Percentiles rank a stretch among this genome's conserved stretches.
phyloP scores from a whole-genome alignment of 768 basidiomycete genomes.

The Psilocybe azurescens region DNA sequence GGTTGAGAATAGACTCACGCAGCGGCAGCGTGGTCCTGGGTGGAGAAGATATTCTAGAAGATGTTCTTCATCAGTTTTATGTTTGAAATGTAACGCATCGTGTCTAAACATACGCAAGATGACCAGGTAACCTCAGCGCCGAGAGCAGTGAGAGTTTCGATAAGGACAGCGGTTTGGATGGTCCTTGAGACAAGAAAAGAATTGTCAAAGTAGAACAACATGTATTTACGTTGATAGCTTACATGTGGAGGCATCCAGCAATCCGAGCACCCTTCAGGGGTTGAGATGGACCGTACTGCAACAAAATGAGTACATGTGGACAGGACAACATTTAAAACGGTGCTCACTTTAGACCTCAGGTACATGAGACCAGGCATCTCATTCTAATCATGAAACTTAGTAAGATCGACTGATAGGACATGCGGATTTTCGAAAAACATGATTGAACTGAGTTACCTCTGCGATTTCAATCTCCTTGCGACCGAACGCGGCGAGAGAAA shows the following conservation, averaged over 20 bases:
- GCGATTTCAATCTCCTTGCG: conserved; percentile 99
- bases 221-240: conserved; percentile 26
- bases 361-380: conserved; percentile 98
- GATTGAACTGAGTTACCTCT: conserved; percentile 63
- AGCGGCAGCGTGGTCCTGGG: conserved; percentile 98
- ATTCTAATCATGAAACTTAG: conserved; percentile 52
- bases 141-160: conserved; percentile 94
- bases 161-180: conserved; percentile 97
- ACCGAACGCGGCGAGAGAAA: conserved; percentile 98
- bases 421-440: conserved; percentile 1
- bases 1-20: conserved; percentile 61
- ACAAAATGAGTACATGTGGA: conserved; percentile 25
- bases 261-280: conserved; percentile 95
- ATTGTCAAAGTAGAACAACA: conserved; percentile 12
- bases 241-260: conserved; percentile 99
- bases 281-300: conserved; percentile 76
- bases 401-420: conserved; percentile 20
- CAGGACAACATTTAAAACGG: conserved; percentile 10
- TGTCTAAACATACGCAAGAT: conserved; percentile 74
- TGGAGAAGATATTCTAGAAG: conserved; percentile 95
- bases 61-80: conserved; percentile 2
- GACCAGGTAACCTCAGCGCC: conserved; percentile 99
- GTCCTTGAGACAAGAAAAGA: conserved; percentile 62
- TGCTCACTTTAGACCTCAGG: conserved; percentile 79
- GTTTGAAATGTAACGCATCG: not conserved